Percentiles rank a stretch among this genome's conserved stretches.
phyloP scores from a whole-genome alignment of 2,329 filamentous ascomycete genomes.

The Neoascochyta sp. region DNA sequence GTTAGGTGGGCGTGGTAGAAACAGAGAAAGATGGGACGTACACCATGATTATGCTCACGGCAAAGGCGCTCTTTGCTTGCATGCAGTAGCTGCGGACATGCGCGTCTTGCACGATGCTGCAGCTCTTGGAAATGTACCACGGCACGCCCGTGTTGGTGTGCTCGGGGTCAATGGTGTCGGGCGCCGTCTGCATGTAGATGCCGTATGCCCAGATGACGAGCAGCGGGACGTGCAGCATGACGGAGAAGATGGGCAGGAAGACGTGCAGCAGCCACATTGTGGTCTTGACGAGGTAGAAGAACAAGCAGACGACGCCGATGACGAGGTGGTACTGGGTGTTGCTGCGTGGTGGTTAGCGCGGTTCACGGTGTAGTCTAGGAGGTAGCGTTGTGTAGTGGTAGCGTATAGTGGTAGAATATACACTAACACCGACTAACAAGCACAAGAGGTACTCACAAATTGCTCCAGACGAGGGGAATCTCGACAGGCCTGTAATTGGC shows the following conservation, averaged over 20 bases:
- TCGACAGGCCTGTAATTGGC: constrained; percentile 64
- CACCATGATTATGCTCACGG: constrained; percentile 63
- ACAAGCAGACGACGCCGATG: constrained; percentile 71
- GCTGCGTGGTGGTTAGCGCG: constrained; percentile 42
- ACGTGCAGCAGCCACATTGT: constrained; percentile 67
- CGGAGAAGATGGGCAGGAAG: constrained; percentile 64
- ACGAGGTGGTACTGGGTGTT: constrained; percentile 73
- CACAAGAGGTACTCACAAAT: constrained; percentile 68
- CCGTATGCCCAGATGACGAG: constrained; percentile 62
- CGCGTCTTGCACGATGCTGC: constrained; percentile 56
- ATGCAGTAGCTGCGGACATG: constrained; percentile 57
- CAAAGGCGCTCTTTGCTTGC: constrained; percentile 66
- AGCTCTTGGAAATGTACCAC: constrained; percentile 74
- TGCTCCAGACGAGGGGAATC: constrained; percentile 69
- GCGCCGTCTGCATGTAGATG: constrained; percentile 67
- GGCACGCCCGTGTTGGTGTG: constrained; percentile 60
- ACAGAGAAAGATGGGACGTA: constrained; percentile 44
- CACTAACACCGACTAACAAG: too few species aligned
- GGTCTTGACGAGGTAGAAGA: constrained; percentile 68
- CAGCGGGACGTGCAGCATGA: constrained; percentile 56
- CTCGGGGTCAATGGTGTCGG: constrained; percentile 65
- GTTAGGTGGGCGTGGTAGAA: not conserved
- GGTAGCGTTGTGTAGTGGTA: too few species aligned
- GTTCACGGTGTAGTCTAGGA: too few species aligned
- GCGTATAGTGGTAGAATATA: too few species aligned